Evolutionary conservation across 371 early-diverging fungal species (phyloP), one percentile per base, ranked within the genome.

Genomic region (Zancudomyces culisetae): DNA sequence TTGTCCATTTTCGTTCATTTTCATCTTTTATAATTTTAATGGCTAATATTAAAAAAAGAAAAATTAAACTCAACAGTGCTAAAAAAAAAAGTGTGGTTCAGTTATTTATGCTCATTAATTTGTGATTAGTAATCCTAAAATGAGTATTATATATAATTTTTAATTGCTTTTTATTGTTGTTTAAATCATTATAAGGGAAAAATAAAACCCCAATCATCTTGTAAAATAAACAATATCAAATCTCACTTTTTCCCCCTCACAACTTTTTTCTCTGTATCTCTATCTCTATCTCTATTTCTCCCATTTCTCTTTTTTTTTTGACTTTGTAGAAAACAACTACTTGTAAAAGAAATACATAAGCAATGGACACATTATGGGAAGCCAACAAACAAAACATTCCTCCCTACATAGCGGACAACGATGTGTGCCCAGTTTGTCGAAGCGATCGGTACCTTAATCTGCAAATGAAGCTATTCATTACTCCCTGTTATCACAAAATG

Each of bases 401-500:
- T 4, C 59, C 60, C 3, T 63, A 39, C 45, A 39, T 48, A 23
- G 51, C 51, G 39, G 51, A 57, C n/a, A 77, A 91, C 61, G 89
- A 89, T 54, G 73, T 74, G 27, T 99, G 98, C 57, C 99, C 96
- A 21, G 85, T 92, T 3, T 99, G 98, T 69, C 85, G 85, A 59
- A 85, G 85, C 55, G 87, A 90, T 61, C 78, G 90, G 47, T 97
- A 92, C 69, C 74, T 98, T 42, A 93, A 91, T 57, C 91, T 90
- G 15, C 77, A 77, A 56, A 79, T 98, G 70, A 83, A 82, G 60
- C 74, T 99, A 22, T 78, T 90, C 30, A 93, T 95, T 20, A 85
- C 89, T 43, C 92, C 95, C 19, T 99, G 99, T 66, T 95, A 90
- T 62, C 98, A 99, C 72, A 93, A 87, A 68, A 85, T 97, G 88